Evolutionary conservation across 2,329 filamentous ascomycete genomes (phyloP).

Genomic region (Chrysoporthe puriensis): DNA sequence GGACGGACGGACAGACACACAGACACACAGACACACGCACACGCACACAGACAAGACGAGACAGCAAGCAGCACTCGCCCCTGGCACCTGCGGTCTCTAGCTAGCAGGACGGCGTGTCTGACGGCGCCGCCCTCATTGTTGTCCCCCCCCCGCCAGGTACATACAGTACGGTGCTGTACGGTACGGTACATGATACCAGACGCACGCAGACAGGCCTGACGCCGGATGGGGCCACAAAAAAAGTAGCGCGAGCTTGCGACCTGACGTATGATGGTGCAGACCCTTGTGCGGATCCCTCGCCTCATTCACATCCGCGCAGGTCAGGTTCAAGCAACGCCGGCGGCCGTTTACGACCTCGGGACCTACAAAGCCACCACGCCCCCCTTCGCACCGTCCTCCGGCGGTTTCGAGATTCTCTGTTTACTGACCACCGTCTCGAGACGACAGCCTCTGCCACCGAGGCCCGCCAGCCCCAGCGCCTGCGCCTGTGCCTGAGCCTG

Average conservation of each 20-base stretch:
- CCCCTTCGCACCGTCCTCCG: background rate
- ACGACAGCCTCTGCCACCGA: background rate
- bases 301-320: conserved; percentile 22
- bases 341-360: conserved; percentile 6
- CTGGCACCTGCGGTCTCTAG: background rate
- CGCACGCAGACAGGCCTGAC: conserved; percentile 10
- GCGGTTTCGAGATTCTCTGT: background rate
- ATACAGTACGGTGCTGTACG: no score
- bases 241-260: conserved; percentile 25
- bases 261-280: conserved; percentile 27
- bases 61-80: no score
- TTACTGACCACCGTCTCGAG: background rate
- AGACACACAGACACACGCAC: no score
- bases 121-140: conserved; percentile 3
- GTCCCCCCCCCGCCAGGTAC: background rate
- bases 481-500: background rate
- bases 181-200: conserved; percentile 1
- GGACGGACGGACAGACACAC: no score
- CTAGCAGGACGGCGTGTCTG: background rate
- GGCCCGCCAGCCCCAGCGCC: background rate
- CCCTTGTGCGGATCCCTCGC: conserved; percentile 26
- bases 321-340: conserved; percentile 6
- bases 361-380: conserved; percentile 17
- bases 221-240: conserved; percentile 29
- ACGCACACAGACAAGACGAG: no score